Conservation (phyloP, 1,284 basidiomycete species). For the Leccinum pachyderme region DNA sequence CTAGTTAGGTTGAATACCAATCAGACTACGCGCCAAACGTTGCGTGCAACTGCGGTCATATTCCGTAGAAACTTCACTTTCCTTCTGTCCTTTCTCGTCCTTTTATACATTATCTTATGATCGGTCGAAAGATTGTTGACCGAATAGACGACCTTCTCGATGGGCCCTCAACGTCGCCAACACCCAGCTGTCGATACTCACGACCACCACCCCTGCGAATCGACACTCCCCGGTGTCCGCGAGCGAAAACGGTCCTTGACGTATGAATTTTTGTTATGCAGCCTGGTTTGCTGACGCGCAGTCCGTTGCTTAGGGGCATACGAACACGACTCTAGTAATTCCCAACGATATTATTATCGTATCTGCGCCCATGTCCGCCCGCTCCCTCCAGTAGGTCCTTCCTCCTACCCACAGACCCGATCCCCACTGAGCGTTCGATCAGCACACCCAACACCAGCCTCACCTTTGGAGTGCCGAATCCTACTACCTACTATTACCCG, state of each 20-base stretch:
- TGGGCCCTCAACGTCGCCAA: slow-evolving; percentile 2
- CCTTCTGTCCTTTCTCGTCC: slow-evolving; percentile 23
- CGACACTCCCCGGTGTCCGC: slow-evolving; percentile 10
- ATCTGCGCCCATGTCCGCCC: slow-evolving; percentile 4
- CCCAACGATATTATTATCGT: neutral
- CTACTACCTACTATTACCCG: slow-evolving; percentile 10
- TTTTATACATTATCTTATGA: slow-evolving; percentile 21
- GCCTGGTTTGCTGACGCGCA: neutral
- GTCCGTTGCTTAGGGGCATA: slow-evolving; percentile 17
- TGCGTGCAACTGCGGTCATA: neutral
- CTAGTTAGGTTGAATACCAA: neutral
- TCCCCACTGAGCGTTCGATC: slow-evolving; percentile 15
- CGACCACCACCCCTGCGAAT: slow-evolving; percentile 15
- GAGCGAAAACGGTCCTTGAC: slow-evolving; percentile 1
- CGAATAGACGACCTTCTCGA: slow-evolving; percentile 25
- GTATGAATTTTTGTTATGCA: slow-evolving; percentile 13
- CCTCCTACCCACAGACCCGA: slow-evolving; percentile 9
- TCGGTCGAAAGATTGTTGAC: slow-evolving; percentile 27
- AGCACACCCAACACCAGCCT: slow-evolving; percentile 25
- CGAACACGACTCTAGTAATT: slow-evolving; percentile 15
- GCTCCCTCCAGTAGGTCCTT: slow-evolving; percentile 16
- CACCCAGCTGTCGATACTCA: slow-evolving; percentile 3
- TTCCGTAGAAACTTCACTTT: neutral
- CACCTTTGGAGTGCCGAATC: slow-evolving; percentile 31
- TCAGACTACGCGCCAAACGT: neutral